Evolutionary conservation across 2,329 filamentous ascomycete species (phyloP), one percentile per base, ranked within the genome.

Genomic region (Colletotrichum filicis): DNA sequence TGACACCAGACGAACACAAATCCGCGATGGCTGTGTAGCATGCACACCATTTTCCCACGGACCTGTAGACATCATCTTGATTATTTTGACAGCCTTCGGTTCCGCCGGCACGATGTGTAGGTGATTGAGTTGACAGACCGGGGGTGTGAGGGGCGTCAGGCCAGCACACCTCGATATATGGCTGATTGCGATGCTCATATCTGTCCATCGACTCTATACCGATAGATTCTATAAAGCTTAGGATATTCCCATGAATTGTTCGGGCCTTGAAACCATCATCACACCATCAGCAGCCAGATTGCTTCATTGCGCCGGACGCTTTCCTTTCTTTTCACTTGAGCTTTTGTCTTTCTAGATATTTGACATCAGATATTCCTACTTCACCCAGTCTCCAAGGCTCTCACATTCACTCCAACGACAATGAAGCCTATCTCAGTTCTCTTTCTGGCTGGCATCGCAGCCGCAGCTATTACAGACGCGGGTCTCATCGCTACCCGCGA

Each of bases 341-440:
- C 28, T 32, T 30, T 37, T 16, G 26, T 19, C 26, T 32, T 35
- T 28, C 14, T 58, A 52, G 16, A 12, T 1, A 4, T 3, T 46
- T 35, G 42, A 22, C 5, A n/a, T 24, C 56, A 26, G 4, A 26
- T 24, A 3, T 61, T 49, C 4, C 16, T 16, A 5, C 19, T 12
- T 11, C 11, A 11, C 16, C 16, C 3, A 35, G 11, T 35, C 32
- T 55, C 12, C 8, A 5, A 28, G 12, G 24, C 19, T 65, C 19
- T 22, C n/a, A 26, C 19, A 14, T 24, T 5, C n/a, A 24, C 12
- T 16, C 24, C 30, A 26, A 30, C 1, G 9, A 57, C 26, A 9
- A 73, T 73, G 71, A 73, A 66, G 71, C 55, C 55, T 6, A 32
- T 61, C n/a, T 73, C 61, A 11, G n/a, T 71, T 42, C 28, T 73